phyloP scores from a whole-genome alignment of 2,329 filamentous ascomycete genomes.

The Dactylellina parvicollis region DNA sequence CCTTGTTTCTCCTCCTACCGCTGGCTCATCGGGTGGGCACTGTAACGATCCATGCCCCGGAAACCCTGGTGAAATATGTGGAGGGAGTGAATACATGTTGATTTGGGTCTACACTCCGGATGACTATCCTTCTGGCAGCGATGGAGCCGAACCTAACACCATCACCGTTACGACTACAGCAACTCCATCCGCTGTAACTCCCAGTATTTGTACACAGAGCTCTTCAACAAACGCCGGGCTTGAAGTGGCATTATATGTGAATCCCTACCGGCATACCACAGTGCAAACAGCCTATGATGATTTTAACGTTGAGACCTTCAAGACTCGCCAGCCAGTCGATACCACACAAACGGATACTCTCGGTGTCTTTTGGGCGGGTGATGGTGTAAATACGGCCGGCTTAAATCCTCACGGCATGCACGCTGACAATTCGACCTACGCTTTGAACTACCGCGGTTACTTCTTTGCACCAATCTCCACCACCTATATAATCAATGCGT shows the following conservation, averaged over 20 bases:
- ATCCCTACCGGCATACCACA: background rate
- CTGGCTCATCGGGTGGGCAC: background rate
- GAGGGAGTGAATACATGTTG: background rate
- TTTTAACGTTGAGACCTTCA: constrained; percentile 2
- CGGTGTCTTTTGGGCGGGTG: background rate
- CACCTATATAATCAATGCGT: background rate
- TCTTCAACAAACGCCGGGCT: background rate
- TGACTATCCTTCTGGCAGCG: background rate
- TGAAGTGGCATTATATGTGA: constrained; percentile 21
- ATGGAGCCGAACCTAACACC: background rate
- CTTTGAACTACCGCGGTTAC: constrained; percentile 26
- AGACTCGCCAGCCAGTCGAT: background rate
- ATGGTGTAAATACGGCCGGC: background rate
- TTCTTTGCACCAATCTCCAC: constrained; percentile 5
- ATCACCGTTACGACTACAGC: background rate
- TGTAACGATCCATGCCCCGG: background rate
- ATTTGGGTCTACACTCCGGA: background rate
- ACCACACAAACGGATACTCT: background rate
- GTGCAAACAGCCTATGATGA: background rate
- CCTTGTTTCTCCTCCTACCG: background rate
- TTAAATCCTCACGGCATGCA: constrained; percentile 3
- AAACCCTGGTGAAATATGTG: background rate
- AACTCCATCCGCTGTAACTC: background rate
- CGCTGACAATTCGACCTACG: background rate
- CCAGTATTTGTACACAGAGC: background rate